Evolutionary conservation across 257 asterid genomes (phyloP), one percentile per base, ranked within the genome.

Genomic region (Capsicum baccatum): DNA sequence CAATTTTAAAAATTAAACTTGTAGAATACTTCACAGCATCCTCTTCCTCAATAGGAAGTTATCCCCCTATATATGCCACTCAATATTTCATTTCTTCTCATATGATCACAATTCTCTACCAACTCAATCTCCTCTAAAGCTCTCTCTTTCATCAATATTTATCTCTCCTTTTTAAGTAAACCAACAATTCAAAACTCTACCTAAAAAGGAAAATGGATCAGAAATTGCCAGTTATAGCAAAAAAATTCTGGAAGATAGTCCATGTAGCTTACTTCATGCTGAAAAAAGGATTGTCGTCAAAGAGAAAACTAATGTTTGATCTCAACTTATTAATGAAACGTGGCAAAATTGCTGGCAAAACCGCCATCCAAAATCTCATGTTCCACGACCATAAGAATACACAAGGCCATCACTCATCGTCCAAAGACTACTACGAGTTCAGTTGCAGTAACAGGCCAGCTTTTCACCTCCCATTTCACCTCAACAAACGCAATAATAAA

Each of bases 391-490:
- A 50, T 56, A 19, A 6, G 90, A 89, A 6, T 14, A 66, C 0
- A 0, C 2, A 21, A 0, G n/a, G n/a, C 0, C 12, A 52, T 6
- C 81, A 21, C 42, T 68, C 89, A 4, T 3, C 83, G 10, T n/a
- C 89, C 0, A 66, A 79, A 37, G 94, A 91, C 90, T 89, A 92
- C 94, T 89, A 93, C 86, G 97, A 94, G 90, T 93, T 92, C 89
- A 95, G 97, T 88, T 94, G 97, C 93, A 89, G 94, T 39, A 88
- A 86, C 90, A 92, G 92, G 85, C 91, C 88, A 73, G 73, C 80
- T 88, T 79, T 89, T 81, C 87, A 62, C 47, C 87, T 87, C 17
- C 92, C 93, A 12, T 89, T 92, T 48, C 67, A 87, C 76, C 69
- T 88, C 67, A 86, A 67, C 80, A 92, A 91, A 84, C 56, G 87